Evolutionary conservation across 306 rosid species (phyloP).

Genomic region (Ormosia emarginata): DNA sequence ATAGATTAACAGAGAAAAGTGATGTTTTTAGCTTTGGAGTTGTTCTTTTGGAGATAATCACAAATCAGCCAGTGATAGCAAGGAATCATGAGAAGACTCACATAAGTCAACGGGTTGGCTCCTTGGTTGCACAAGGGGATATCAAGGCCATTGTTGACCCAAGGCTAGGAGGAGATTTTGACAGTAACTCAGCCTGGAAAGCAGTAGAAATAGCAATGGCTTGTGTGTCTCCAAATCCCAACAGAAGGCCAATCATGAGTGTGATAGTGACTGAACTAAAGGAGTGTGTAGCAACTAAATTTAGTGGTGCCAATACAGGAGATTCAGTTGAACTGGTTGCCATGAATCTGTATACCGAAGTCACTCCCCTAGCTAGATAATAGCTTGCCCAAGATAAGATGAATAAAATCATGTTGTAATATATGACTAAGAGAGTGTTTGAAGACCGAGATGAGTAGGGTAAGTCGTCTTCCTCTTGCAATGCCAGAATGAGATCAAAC

Average conservation of each 20-base stretch:
- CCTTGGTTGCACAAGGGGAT: constrained; percentile 27
- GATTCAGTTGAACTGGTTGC: neutral
- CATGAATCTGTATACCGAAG: neutral
- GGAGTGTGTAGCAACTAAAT: constrained; percentile 22
- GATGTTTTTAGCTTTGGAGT: constrained; percentile 60
- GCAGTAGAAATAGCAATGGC: constrained; percentile 43
- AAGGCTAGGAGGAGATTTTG: constrained; percentile 21
- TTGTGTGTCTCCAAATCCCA: constrained; percentile 24
- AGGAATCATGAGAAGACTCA: constrained; percentile 20
- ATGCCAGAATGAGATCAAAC: neutral
- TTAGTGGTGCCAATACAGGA: neutral
- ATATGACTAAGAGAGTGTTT: neutral
- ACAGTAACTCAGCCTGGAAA: constrained; percentile 39
- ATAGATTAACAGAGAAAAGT: constrained; percentile 44
- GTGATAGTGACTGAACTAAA: constrained; percentile 28
- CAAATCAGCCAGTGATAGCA: constrained; percentile 28
- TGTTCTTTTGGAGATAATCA: constrained; percentile 49
- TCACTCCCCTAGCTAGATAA: constrained; percentile 2
- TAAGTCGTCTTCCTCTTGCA: neutral
- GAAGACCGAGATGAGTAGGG: neutral
- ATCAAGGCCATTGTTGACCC: constrained; percentile 35
- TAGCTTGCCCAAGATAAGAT: neutral
- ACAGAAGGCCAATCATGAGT: constrained; percentile 41
- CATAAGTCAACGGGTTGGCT: constrained; percentile 37
- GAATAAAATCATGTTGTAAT: neutral